Conservation (phyloP, 1,139 yeast genomes). For the Arxiozyma slooffiae region DNA sequence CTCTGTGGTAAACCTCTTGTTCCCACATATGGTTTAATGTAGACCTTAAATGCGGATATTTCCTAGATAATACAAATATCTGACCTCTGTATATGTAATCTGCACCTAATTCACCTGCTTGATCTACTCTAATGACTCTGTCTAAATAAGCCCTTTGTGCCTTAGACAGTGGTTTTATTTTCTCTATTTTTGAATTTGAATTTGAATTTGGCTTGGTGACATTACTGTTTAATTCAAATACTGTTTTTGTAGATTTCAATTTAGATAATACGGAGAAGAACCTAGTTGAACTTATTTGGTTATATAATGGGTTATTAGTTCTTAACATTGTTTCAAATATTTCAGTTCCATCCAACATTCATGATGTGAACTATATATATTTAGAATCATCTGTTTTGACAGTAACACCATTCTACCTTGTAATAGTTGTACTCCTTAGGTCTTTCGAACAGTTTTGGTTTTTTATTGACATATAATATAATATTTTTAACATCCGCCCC, state of each 20-base stretch:
- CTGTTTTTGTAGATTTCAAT: constrained; percentile 3
- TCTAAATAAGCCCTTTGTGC: constrained; percentile 68
- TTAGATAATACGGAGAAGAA: constrained; percentile 9
- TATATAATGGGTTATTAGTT: neutral
- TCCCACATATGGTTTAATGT: constrained; percentile 95
- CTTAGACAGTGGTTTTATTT: constrained; percentile 32
- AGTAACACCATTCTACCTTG: no score
- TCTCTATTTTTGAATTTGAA: neutral
- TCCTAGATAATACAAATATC: constrained; percentile 60
- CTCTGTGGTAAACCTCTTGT: constrained; percentile 85
- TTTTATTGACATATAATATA: no score
- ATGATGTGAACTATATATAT: no score
- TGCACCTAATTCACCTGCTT: constrained; percentile 98
- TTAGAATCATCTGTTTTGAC: no score
- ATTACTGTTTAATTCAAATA: neutral
- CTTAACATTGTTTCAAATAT: neutral
- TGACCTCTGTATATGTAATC: constrained; percentile 90
- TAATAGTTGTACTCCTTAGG: no score
- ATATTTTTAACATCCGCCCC: no score
- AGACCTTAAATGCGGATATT: constrained; percentile 60
- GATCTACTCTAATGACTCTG: constrained; percentile 80
- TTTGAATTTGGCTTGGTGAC: neutral
- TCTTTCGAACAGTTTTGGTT: no score
- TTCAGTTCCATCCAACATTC: neutral
- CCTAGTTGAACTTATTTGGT: neutral